Conservation (phyloP, 345 rosid genomes). For the Populus tremula region DNA sequence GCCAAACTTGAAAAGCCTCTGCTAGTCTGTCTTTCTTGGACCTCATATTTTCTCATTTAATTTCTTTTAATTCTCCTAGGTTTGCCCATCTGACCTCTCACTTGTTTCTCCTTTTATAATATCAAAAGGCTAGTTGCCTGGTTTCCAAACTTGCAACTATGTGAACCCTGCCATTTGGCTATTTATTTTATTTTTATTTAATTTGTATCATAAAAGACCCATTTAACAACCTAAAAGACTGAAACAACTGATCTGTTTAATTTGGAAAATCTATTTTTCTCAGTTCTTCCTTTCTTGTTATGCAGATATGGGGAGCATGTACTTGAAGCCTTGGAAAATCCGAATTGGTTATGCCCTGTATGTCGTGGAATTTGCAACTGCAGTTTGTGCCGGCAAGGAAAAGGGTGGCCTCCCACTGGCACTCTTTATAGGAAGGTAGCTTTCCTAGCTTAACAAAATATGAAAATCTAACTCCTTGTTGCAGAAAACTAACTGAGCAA, state of each 20-base stretch:
- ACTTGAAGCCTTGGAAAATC: conserved; percentile 77
- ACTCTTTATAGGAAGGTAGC: conserved; percentile 64
- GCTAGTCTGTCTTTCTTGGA: neutral
- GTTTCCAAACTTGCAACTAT: neutral
- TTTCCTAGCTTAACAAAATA: neutral
- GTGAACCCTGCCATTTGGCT: neutral
- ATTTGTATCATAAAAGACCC: neutral
- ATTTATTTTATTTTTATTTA: no score
- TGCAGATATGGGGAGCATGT: conserved; percentile 91
- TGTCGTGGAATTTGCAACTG: conserved; percentile 96
- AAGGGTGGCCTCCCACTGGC: conserved; percentile 88
- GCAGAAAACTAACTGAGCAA: neutral
- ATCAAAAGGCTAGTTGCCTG: neutral
- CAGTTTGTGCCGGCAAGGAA: conserved; percentile 74
- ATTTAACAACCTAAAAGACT: neutral
- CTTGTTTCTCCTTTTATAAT: neutral
- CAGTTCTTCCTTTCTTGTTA: neutral
- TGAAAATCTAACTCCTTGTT: neutral
- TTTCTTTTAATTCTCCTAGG: neutral
- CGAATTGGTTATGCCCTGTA: conserved; percentile 73
- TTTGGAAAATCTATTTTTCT: neutral
- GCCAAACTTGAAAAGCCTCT: neutral
- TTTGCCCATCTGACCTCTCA: neutral
- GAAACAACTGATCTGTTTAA: neutral
- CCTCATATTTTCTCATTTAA: neutral